Base-by-base conservation (phyloP, 1,284 basidiomycete species). In the Tranzscheliella williamsii region DNA sequence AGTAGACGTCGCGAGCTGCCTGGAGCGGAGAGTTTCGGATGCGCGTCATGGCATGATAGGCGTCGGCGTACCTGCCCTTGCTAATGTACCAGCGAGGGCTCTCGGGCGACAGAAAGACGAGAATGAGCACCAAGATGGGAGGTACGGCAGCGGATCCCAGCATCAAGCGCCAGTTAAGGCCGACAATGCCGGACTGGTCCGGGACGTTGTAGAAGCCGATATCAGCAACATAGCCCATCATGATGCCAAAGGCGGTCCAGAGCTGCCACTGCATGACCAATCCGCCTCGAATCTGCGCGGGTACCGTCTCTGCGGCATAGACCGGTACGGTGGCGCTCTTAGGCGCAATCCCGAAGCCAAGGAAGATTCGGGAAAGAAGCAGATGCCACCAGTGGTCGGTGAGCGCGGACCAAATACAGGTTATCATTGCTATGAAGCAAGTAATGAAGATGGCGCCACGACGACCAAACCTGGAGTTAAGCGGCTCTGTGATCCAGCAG, bases 161-260 rank as follows among this genome's bases (percentile, higher is more conserved):
- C 47, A 66, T 65, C 20, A 70, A 41, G 4, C 67, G 44, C 67
- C 67, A 70, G 30, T 38, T 38, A 21, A 38, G 36, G 17, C 36
- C 36, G 13, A 18, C 12, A 21, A 38, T 38, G 17, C 36, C 36
- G 7, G 36, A 38, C 9, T 21, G 12, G 23, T 38, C 36, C 9
- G 36, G 36, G 8, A 38, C 36, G 9, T 20, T 8, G 36, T 38
- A 38, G 36, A 38, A 38, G 22, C 12, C 36, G 22, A 38, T 38
- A 21, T 38, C 36, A 15, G 36, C 36, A 24, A 38, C 36, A 17
- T 22, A 83, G 24, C 86, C 86, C 2, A 86, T 24, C 80, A 83
- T 84, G 64, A 87, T 87, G 40, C 86, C 87, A 64, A 87, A 87
- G 0, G 87, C 86, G 4, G 86, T 88, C 85, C 84, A 86, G 72